These are phyloP conservation scores for Volvox reticuliferus DNA, from an alignment of 139 green algal genomes.

Conservation along the genomic window DNA sequence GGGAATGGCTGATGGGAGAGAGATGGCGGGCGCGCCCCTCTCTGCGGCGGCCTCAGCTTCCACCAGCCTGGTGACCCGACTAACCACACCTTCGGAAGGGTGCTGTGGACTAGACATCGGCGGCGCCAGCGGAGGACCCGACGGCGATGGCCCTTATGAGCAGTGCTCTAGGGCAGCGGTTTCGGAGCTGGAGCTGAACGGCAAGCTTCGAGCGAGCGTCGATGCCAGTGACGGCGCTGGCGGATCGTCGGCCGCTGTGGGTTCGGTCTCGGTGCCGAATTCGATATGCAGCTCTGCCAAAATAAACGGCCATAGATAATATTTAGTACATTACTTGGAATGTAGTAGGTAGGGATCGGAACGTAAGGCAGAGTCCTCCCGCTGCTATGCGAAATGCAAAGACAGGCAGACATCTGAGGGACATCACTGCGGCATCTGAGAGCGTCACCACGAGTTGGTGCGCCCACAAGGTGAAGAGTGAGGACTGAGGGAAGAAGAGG, in stretches of 20 bases:
- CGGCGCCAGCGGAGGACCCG: not conserved
- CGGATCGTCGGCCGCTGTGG: not conserved
- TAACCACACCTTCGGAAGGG: conserved; percentile 17
- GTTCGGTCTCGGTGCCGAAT: not conserved
- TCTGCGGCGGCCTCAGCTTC: not conserved
- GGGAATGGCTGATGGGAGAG: not conserved
- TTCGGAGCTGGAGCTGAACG: not conserved
- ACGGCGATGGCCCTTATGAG: not conserved
- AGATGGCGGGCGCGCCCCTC: not conserved
- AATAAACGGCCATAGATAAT: no score
- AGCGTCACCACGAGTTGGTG: no score
- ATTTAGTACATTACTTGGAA: no score
- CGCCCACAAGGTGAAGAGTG: no score
- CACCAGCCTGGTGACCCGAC: not conserved
- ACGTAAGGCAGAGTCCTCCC: no score
- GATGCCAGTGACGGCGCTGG: not conserved
- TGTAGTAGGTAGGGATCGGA: no score
- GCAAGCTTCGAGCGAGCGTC: not conserved
- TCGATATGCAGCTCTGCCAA: not conserved
- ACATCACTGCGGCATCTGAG: no score
- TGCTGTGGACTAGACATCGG: not conserved
- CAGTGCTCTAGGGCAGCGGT: not conserved
- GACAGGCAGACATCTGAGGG: no score
- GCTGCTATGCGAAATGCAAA: no score
- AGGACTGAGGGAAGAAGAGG: no score